A percentile compares a stretch with the other conserved stretches of the same genome.
Evolutionary conservation across 495 filamentous ascomycete genomes (phyloP).

Genomic region (Trichoderma orchidacearum): DNA sequence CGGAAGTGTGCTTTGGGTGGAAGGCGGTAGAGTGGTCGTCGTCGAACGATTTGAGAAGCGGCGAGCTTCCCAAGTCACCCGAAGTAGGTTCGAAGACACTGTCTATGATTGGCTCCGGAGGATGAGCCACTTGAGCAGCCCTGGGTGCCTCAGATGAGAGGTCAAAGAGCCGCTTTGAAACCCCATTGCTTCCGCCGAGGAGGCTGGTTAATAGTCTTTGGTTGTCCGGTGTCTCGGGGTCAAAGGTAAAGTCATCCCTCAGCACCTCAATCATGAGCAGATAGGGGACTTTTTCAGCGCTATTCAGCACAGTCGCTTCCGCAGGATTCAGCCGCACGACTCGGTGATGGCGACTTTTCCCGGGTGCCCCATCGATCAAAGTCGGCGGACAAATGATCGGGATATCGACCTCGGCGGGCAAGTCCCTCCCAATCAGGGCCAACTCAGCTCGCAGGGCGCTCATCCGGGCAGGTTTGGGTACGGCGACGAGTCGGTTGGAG

Average conservation of each 20-base stretch:
- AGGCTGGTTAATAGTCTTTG: conserved; percentile 44
- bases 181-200: conserved; percentile 47
- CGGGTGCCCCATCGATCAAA: conserved; percentile 46
- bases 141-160: conserved; percentile 33
- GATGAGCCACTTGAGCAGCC: conserved; percentile 16
- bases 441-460: conserved; percentile 65
- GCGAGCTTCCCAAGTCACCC: conserved; percentile 56
- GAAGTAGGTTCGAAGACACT: conserved; percentile 64
- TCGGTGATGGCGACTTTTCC: conserved; percentile 55
- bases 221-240: conserved; percentile 52
- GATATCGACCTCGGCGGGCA: conserved; percentile 65
- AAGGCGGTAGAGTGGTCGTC: conserved; percentile 13
- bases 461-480: conserved; percentile 60
- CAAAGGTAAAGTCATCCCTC: conserved; percentile 60
- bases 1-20: conserved; percentile 11
- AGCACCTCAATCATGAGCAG: conserved; percentile 65
- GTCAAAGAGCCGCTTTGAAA: conserved; percentile 53
- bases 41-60: conserved; percentile 41
- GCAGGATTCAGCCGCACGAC: conserved; percentile 65
- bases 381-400: conserved; percentile 59
- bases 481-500: conserved; percentile 58
- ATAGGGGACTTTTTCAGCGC: conserved; percentile 66
- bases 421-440: conserved; percentile 56
- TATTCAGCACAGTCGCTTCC: conserved; percentile 65
- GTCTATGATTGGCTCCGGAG: conserved; percentile 35